Conservation (phyloP, 2,329 filamentous ascomycete genomes). For the Basipetospora chlamydospora region DNA sequence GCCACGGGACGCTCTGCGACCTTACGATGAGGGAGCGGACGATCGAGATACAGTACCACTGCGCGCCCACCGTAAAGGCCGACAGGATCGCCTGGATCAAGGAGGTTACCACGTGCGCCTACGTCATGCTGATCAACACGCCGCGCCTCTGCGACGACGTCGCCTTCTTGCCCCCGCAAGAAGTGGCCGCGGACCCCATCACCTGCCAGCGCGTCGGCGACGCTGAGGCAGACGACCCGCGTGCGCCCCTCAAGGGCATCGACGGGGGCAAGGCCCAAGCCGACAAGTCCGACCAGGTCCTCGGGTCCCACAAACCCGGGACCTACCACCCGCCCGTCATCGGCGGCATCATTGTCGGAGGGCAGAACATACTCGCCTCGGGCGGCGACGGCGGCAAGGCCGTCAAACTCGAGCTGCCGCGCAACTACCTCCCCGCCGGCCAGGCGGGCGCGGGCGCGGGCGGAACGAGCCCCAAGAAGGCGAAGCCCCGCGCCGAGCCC, state of each 20-base stretch:
- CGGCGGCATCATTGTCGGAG: constrained; percentile 39
- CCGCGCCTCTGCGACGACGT: constrained; percentile 77
- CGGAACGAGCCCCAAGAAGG: not conserved
- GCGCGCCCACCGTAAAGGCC: constrained; percentile 55
- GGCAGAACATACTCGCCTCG: constrained; percentile 28
- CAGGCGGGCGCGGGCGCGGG: constrained; percentile 5
- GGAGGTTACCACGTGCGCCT: constrained; percentile 79
- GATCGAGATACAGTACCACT: constrained; percentile 71
- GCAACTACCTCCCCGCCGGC: constrained; percentile 23
- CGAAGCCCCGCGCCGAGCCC: not conserved
- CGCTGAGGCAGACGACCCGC: constrained; percentile 18
- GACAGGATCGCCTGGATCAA: constrained; percentile 88
- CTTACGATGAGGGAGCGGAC: constrained; percentile 67
- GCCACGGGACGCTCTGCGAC: constrained; percentile 71
- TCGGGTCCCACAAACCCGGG: not conserved
- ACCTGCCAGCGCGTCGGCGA: constrained; percentile 57
- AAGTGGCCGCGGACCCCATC: constrained; percentile 62
- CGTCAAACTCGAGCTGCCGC: constrained; percentile 29
- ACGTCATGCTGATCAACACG: constrained; percentile 86
- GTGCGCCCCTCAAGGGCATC: constrained; percentile 8
- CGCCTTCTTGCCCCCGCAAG: constrained; percentile 69
- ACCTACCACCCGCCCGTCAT: constrained; percentile 19
- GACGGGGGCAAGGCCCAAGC: constrained; percentile 11
- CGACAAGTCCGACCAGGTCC: not conserved
- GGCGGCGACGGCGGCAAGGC: constrained; percentile 32